Evolutionary conservation across 1,284 basidiomycete genomes (phyloP).

Genomic region (Ceraceosorus bombacis): DNA sequence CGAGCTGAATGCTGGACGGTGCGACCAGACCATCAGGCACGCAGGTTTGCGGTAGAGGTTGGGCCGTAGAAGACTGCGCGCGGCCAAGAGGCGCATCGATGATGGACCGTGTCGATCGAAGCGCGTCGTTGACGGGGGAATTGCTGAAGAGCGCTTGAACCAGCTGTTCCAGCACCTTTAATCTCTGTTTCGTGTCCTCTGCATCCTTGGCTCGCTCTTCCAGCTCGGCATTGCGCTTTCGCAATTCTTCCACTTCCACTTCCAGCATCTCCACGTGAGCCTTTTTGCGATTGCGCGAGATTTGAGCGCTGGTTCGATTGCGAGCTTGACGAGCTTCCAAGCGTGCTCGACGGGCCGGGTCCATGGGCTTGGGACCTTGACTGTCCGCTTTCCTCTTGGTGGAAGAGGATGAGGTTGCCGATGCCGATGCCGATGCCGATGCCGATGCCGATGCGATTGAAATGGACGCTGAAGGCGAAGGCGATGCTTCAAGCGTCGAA

Average conservation of each 20-base stretch:
- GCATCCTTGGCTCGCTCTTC: conserved; percentile 23
- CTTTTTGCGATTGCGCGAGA: conserved; percentile 44
- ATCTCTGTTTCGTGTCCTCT: conserved; percentile 18
- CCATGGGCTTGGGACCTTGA: conserved; percentile 23
- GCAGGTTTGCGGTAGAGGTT: too few species aligned
- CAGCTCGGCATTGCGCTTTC: conserved; percentile 26
- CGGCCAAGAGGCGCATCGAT: conserved; percentile 5
- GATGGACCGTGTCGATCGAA: neutral
- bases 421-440: neutral
- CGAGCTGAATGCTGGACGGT: conserved; percentile 14
- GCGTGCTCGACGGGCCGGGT: conserved; percentile 40
- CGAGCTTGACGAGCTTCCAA: conserved; percentile 43
- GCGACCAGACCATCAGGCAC: conserved; percentile 15
- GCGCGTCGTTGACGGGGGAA: neutral
- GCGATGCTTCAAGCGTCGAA: too few species aligned
- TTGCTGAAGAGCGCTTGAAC: conserved; percentile 23
- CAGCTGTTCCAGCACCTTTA: conserved; percentile 28
- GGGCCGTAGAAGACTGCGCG: conserved; percentile 7
- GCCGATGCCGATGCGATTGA: conserved; percentile 6
- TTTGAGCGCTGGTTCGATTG: conserved; percentile 44
- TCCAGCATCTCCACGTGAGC: conserved; percentile 38
- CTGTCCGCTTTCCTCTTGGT: conserved; percentile 4
- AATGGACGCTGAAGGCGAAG: too few species aligned
- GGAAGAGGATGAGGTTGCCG: neutral
- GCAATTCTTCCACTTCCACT: conserved; percentile 22